Evolutionary conservation across 2,329 filamentous ascomycete species (phyloP), one percentile per base, ranked within the genome.

Genomic region (Trichoderma simmonsii): DNA sequence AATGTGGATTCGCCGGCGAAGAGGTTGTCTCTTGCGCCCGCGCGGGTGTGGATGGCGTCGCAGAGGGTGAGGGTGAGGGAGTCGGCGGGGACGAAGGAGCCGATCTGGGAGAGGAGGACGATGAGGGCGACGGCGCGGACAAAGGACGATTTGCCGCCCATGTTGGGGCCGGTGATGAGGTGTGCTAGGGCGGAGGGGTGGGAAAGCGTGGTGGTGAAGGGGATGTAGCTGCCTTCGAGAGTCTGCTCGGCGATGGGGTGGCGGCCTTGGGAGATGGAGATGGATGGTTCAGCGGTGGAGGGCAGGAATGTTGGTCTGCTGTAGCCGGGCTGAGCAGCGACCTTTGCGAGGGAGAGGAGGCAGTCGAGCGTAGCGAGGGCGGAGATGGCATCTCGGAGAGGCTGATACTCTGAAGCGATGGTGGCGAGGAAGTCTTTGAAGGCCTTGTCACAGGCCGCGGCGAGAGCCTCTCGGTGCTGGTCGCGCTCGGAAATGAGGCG

Each of bases 91-190:
- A 99, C 94, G 81, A 95, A 99, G 48, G 93, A 97, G 65, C 96
- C 96, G 74, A 98, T 92, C 79, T 99, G 96, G 8, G 94, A 94
- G 85, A 99, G 95, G 77, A 99, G 95, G 62, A 92, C 89, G 74
- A 98, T 94, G 7, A 99, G 89, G 11, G 96, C 95, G 59, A 97
- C 90, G 75, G 95, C 93, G 68, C 96, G 93, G 26, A 99, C 95
- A 81, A 97, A 99, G 72, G 92, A 96, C n/a, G 94, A 97, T 80
- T 99, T 99, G 71, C 96, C 96, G 77, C 96, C 96, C 96, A 99
- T 99, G 83, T 99, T 99, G 34, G 96, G 96, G 0, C 96, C 96
- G 0, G 96, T 99, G 77, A 99, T 91, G 71, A 98, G 91, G 76
- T 98, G 89, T 3, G 94, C 93, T 6, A 93, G 87, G 0, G 90